These are phyloP conservation scores for Fomitopsis pinicola DNA, from an alignment of 1,284 basidiomycete species.

Conservation along the genomic window DNA sequence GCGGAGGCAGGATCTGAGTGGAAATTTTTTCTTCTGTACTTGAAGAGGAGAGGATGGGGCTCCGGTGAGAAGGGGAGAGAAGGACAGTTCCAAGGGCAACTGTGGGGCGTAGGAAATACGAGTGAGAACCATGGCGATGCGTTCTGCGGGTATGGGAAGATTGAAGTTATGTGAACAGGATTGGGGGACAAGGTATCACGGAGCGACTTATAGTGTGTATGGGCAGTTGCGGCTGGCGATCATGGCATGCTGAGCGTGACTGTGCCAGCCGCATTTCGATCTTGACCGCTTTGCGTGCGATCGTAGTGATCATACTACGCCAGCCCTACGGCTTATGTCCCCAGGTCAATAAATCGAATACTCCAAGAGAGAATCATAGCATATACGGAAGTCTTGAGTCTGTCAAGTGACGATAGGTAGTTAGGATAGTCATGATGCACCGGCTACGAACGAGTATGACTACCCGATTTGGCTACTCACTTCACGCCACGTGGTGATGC, in stretches of 20 bases:
- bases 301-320: neutral
- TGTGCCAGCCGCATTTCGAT: neutral
- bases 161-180: too few relatives aligned
- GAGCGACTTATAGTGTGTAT: slow-evolving; percentile 5
- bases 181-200: too few relatives aligned
- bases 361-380: too few relatives aligned
- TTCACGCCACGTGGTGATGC: neutral
- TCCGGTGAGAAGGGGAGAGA: slow-evolving; percentile 27
- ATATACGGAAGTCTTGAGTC: too few relatives aligned
- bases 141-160: too few relatives aligned
- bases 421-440: too few relatives aligned
- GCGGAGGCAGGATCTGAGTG: slow-evolving; percentile 8
- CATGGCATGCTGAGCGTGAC: neutral
- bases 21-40: too few relatives aligned
- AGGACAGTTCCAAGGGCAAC: slow-evolving; percentile 25
- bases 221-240: neutral
- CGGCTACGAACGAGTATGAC: neutral
- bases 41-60: slow-evolving; percentile 14
- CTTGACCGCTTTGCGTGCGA: neutral
- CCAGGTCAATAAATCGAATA: too few relatives aligned
- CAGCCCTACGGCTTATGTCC: too few relatives aligned
- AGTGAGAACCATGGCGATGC: neutral
- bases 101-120: slow-evolving; percentile 6
- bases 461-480: neutral
- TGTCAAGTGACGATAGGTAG: too few relatives aligned